phyloP scores from a whole-genome alignment of 73 alveolate genomes.

The Blepharisma japonicum region DNA sequence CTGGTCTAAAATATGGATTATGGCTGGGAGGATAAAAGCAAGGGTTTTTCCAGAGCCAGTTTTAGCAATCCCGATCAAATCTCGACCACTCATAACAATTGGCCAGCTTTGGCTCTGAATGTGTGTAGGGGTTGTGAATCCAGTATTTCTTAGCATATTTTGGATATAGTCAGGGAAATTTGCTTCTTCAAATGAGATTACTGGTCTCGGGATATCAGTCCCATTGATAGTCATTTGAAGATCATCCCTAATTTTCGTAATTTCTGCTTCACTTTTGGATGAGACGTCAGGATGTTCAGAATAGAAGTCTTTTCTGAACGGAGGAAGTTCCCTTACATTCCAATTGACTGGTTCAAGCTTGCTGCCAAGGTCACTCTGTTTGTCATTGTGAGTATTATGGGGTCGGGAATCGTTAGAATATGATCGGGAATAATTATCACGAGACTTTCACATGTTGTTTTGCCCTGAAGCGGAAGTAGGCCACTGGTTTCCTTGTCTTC shows the following conservation, averaged over 20 bases:
- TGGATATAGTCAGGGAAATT: neutral
- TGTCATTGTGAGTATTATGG: too few species aligned
- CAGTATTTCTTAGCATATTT: too few species aligned
- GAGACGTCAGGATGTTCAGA: slow-evolving; percentile 31
- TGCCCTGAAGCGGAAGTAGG: too few species aligned
- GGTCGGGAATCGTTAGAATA: too few species aligned
- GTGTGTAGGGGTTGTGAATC: neutral
- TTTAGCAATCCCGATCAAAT: slow-evolving; percentile 90
- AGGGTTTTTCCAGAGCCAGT: slow-evolving; percentile 97
- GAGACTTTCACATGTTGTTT: too few species aligned
- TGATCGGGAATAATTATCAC: too few species aligned
- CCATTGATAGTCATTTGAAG: neutral
- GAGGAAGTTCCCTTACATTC: neutral
- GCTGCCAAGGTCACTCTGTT: neutral
- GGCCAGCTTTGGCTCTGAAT: slow-evolving; percentile 50
- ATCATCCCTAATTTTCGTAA: neutral
- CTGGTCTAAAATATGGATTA: slow-evolving; percentile 83
- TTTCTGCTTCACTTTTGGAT: neutral
- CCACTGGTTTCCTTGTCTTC: too few species aligned
- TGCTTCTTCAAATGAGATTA: slow-evolving; percentile 7
- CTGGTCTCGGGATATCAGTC: slow-evolving; percentile 1
- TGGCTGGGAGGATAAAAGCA: slow-evolving; percentile 86
- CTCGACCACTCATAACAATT: slow-evolving; percentile 84
- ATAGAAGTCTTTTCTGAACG: slow-evolving; percentile 16
- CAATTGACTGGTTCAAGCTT: slow-evolving; percentile 24